Evolutionary conservation across 2,329 filamentous ascomycete genomes (phyloP), one percentile per base, ranked within the genome.

Genomic region (Tolypocladium ophioglossoides): DNA sequence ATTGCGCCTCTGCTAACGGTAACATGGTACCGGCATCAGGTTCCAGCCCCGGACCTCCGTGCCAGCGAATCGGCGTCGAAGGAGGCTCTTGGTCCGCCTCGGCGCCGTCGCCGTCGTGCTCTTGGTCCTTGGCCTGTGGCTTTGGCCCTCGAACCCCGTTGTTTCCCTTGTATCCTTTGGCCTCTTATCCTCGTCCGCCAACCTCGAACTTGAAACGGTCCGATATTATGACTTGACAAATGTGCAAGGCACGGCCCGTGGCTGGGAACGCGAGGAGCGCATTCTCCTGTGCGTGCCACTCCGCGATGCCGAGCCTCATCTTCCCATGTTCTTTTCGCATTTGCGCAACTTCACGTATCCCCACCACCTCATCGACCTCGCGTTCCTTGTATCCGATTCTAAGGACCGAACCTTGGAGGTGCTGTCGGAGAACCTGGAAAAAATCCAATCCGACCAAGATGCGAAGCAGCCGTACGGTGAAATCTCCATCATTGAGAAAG

Each of bases 261-360:
- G 94, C 7, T 99, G 94, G 94, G 92, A 97, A 71, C 82, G 91
- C 56, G 94, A 95, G 69, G 94, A 99, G 74, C 84, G 94, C 59
- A 96, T 99, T 61, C 78, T 99, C 35, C 81, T 99, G 55, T 97
- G 94, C 70, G 94, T 95, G 18, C 94, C 94, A 47, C 80, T 99
- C 54, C 84, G 94, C 70, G 95, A 99, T 70, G 94, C 94, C 48
- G 85, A 95, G 65, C 80, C 89, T 30, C 94, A 99, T 77, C 74
- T 99, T 50, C 83, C 86, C 57, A 97, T 99, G 92, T 97, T 99
- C 80, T 99, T 99, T 74, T 87, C 87, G n/a, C 95, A 99, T 68
- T 78, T 99, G 55, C 85, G 85, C 62, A 99, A 99, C 72, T 86
- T 99, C 61, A 99, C 94, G 20, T 99, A 99, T 66, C 94, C 94